Conservation (phyloP, 2,329 filamentous ascomycete genomes). For the Beauveria rudraprayagi region DNA sequence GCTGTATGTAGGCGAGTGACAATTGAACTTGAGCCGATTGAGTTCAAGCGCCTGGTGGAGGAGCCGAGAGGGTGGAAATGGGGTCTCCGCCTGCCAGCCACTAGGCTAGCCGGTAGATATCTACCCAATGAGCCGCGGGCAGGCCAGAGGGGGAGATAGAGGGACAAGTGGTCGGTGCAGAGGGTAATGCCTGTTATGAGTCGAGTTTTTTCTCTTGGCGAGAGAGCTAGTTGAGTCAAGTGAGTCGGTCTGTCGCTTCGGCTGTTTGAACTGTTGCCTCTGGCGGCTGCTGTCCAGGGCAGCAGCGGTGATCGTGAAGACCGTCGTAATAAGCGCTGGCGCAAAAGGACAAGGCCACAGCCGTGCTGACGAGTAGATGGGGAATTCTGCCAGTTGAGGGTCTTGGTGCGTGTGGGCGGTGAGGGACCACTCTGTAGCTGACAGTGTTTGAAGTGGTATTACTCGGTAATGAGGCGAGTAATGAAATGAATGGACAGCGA, state of each 20-base stretch:
- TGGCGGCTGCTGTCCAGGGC: background rate
- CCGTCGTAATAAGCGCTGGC: background rate
- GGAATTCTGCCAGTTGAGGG: slow-evolving; percentile 1
- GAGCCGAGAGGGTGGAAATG: background rate
- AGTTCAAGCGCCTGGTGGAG: background rate
- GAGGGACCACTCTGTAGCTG: background rate
- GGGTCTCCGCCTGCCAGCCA: slow-evolving; percentile 1
- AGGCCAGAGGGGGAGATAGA: background rate
- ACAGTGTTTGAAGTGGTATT: background rate
- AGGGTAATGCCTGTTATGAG: background rate
- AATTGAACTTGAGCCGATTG: slow-evolving; percentile 1
- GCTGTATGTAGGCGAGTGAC: background rate
- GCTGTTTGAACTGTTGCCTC: background rate
- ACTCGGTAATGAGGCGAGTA: background rate
- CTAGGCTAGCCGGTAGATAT: background rate
- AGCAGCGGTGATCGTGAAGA: background rate
- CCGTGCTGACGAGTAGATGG: background rate
- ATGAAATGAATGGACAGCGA: no score
- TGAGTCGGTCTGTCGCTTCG: background rate
- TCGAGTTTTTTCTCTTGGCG: background rate
- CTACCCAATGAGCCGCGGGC: background rate
- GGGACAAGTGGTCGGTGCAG: background rate
- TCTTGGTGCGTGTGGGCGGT: background rate
- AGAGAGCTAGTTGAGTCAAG: background rate
- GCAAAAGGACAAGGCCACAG: background rate